Conservation (phyloP, 768 basidiomycete genomes). For the Termitomyces bulborhizus region DNA sequence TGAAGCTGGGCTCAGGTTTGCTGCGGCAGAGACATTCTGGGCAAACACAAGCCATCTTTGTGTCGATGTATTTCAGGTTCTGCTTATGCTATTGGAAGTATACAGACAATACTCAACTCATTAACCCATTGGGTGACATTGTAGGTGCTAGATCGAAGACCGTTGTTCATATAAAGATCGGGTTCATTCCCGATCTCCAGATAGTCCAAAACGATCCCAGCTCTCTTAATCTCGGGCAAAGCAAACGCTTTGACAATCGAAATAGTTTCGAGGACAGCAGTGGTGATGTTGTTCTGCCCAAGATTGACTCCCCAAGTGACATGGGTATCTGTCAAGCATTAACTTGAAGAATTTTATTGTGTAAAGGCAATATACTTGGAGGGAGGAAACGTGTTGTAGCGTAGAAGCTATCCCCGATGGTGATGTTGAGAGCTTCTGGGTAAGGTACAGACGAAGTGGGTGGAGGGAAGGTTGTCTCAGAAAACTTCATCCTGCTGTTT, state of each 20-base stretch:
- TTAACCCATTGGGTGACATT: constrained; percentile 38
- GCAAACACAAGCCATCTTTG: constrained; percentile 53
- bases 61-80: neutral
- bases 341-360: neutral
- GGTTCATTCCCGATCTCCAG: constrained; percentile 62
- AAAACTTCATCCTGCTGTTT: neutral
- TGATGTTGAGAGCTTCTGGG: constrained; percentile 55
- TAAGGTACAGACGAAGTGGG: constrained; percentile 47
- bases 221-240: constrained; percentile 27
- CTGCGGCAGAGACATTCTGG: constrained; percentile 36
- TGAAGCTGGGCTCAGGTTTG: constrained; percentile 29
- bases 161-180: constrained; percentile 46
- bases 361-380: constrained; percentile 1
- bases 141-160: constrained; percentile 31
- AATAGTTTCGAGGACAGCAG: constrained; percentile 39
- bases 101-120: constrained; percentile 31
- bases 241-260: constrained; percentile 44
- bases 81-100: neutral
- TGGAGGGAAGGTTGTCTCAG: constrained; percentile 44
- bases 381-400: constrained; percentile 16
- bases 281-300: constrained; percentile 46
- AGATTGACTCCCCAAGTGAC: constrained; percentile 68
- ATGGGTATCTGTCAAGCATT: constrained; percentile 37
- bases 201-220: constrained; percentile 45
- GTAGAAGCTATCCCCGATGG: constrained; percentile 53